Conservation (phyloP, 768 basidiomycete genomes). For the Cystoderma amianthinum region DNA sequence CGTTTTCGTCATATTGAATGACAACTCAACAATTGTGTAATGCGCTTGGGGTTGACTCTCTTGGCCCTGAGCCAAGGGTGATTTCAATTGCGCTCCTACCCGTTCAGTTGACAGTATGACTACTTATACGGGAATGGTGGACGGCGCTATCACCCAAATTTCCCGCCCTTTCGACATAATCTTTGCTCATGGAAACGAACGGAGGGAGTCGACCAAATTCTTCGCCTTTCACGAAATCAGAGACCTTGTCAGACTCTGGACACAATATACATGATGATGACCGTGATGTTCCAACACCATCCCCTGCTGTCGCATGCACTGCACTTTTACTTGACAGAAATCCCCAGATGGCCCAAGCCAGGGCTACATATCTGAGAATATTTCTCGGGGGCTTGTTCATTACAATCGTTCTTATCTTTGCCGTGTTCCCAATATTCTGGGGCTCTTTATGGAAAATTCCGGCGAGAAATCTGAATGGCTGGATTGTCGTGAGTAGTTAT, state of each 20-base stretch:
- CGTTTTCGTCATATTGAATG: too few relatives aligned
- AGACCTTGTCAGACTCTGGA: neutral
- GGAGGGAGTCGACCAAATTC: neutral
- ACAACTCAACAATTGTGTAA: too few relatives aligned
- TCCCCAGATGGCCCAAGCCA: neutral
- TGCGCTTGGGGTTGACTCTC: too few relatives aligned
- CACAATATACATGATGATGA: neutral
- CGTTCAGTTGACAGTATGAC: too few relatives aligned
- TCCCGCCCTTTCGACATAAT: neutral
- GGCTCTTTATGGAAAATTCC: slow-evolving; percentile 15
- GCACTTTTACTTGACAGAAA: neutral
- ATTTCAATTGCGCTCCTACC: too few relatives aligned
- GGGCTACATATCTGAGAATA: neutral
- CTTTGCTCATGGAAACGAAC: neutral
- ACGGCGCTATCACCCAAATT: neutral
- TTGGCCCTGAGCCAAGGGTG: too few relatives aligned
- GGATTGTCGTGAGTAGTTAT: slow-evolving; percentile 15
- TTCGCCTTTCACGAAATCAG: neutral
- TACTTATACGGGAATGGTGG: too few relatives aligned
- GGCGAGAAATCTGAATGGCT: slow-evolving; percentile 10
- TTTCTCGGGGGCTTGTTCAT: neutral
- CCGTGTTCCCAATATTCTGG: slow-evolving; percentile 16
- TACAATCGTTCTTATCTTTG: slow-evolving; percentile 6
- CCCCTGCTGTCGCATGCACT: neutral
- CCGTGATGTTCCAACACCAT: neutral